phyloP scores from a whole-genome alignment of 2,329 filamentous ascomycete genomes.

The Fonsecaea multimorphosa region DNA sequence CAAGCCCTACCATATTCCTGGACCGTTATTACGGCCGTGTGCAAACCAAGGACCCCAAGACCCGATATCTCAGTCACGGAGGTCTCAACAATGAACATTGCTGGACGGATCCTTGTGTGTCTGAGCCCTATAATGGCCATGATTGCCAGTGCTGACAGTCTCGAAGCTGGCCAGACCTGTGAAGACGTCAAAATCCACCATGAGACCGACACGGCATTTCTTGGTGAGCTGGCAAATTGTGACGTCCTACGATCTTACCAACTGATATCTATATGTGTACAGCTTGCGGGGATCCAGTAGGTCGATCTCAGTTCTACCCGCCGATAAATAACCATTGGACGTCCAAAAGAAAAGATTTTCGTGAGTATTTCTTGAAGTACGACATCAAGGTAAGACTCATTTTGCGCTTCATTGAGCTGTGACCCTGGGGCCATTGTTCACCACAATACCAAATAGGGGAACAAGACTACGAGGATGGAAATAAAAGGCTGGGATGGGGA shows the following conservation, averaged over 20 bases:
- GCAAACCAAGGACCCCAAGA: neutral
- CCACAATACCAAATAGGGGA: neutral
- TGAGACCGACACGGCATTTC: slow-evolving; percentile 2
- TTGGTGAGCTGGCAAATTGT: neutral
- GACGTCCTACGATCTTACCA: neutral
- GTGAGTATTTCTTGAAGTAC: slow-evolving; percentile 4
- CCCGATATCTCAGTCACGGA: slow-evolving; percentile 1
- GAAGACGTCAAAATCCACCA: slow-evolving; percentile 11
- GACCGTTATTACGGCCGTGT: neutral
- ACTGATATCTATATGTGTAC: neutral
- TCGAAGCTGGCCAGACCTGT: slow-evolving; percentile 2
- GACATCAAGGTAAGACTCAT: neutral
- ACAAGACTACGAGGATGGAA: slow-evolving; percentile 5
- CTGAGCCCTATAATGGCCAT: too few species aligned
- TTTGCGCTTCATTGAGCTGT: neutral
- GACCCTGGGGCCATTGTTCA: neutral
- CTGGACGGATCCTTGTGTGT: slow-evolving; percentile 2
- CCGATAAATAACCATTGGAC: slow-evolving; percentile 5
- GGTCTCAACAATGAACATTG: slow-evolving; percentile 8
- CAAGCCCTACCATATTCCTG: neutral
- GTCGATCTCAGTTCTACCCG: slow-evolving; percentile 7
- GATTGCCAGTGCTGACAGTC: neutral
- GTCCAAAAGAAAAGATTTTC: slow-evolving; percentile 8
- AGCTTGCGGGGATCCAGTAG: slow-evolving; percentile 8
- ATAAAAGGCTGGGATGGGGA: slow-evolving; percentile 2